A percentile compares a stretch with the other conserved stretches of the same genome.
phyloP scores from a whole-genome alignment of 148 eudicot genomes.

The Cornus florida region DNA sequence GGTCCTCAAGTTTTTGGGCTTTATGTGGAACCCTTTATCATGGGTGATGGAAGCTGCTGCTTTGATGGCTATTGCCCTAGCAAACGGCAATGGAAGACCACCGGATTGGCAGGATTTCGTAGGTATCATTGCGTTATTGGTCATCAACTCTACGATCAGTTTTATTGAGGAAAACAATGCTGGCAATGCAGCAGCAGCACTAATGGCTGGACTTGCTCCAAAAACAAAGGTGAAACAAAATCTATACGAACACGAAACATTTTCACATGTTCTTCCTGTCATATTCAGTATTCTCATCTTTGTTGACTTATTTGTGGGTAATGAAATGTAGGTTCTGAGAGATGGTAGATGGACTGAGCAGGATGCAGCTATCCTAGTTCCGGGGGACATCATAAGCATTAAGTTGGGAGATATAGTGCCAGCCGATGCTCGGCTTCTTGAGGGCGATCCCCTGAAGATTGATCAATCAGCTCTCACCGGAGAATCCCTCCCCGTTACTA shows the following conservation, averaged over 20 bases:
- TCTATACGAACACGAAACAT: no score
- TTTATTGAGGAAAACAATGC: constrained; percentile 39
- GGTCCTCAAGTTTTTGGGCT: constrained; percentile 39
- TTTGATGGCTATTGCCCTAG: constrained; percentile 36
- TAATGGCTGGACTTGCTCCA: constrained; percentile 35
- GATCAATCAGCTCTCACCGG: constrained; percentile 42
- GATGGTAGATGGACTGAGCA: constrained; percentile 39
- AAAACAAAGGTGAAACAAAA: constrained; percentile 18
- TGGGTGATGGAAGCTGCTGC: constrained; percentile 54
- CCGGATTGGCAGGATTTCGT: constrained; percentile 43
- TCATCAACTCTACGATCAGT: constrained; percentile 36
- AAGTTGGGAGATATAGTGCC: constrained; percentile 37
- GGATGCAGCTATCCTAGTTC: constrained; percentile 36
- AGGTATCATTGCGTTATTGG: constrained; percentile 21
- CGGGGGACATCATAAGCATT: constrained; percentile 33
- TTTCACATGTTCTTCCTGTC: no score
- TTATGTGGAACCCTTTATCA: constrained; percentile 51
- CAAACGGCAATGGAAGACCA: constrained; percentile 27
- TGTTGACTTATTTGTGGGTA: no score
- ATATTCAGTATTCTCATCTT: no score
- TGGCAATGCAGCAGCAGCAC: constrained; percentile 34
- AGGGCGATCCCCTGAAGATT: constrained; percentile 36
- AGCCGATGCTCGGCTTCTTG: constrained; percentile 39
- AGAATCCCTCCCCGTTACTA: constrained; percentile 42
- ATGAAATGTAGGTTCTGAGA: constrained; percentile 20